These are phyloP conservation scores for Apiotrichum veenhuisii DNA, from an alignment of 1,284 basidiomycete species.

Conservation along the genomic window DNA sequence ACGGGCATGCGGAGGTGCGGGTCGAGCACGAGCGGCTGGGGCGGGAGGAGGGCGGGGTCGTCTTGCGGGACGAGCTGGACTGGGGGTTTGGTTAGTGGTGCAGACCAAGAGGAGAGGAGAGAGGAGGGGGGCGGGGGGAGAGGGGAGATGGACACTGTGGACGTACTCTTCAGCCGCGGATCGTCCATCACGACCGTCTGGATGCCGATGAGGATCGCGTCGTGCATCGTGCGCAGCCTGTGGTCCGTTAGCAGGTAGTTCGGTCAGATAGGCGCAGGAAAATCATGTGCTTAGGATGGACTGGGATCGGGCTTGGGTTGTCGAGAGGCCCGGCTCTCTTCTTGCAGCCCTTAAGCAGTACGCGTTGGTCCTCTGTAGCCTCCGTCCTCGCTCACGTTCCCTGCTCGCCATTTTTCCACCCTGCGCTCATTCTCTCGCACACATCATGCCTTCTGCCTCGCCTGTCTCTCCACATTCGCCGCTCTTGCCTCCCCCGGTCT, in stretches of 20 bases:
- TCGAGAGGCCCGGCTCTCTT: no score
- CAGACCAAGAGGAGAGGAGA: no score
- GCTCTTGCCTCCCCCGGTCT: neutral
- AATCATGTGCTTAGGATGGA: no score
- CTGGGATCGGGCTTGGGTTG: no score
- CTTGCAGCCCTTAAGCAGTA: no score
- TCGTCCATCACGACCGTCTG: constrained; percentile 88
- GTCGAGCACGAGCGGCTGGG: constrained; percentile 83
- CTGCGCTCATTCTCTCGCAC: neutral
- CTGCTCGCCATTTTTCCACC: neutral
- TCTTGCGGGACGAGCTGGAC: constrained; percentile 36
- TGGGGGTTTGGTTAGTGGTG: constrained; percentile 7
- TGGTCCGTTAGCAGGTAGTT: neutral
- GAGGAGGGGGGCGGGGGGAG: neutral
- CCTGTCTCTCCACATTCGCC: no score
- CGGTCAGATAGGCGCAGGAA: no score
- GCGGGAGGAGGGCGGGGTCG: constrained; percentile 47
- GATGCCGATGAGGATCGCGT: constrained; percentile 86
- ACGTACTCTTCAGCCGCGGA: constrained; percentile 83
- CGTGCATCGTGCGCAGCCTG: constrained; percentile 84
- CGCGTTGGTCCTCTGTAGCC: no score
- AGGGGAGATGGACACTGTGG: neutral
- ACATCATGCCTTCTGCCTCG: neutral
- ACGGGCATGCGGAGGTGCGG: constrained; percentile 63
- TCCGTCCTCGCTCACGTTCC: no score